A percentile compares a stretch with the other conserved stretches of the same genome.
Conservation (phyloP, 208 protist species). For the Lotmaria passim region DNA sequence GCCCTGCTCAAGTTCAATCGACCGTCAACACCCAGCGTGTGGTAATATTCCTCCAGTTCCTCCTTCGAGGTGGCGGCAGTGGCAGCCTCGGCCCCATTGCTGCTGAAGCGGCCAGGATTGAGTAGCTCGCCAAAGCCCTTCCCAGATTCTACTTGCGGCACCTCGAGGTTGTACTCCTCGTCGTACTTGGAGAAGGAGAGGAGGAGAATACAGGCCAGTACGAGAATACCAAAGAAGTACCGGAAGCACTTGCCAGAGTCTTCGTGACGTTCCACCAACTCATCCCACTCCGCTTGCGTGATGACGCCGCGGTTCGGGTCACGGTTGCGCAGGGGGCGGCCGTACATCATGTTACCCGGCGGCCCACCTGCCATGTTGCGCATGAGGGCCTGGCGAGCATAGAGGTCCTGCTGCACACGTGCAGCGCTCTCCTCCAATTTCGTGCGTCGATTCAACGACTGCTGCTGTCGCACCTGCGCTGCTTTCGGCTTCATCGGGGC, state of each 20-base stretch:
- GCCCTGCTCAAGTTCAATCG: slow-evolving; percentile 36
- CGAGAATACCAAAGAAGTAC: slow-evolving; percentile 57
- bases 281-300: slow-evolving; percentile 79
- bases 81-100: slow-evolving; percentile 1
- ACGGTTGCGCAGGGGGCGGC: slow-evolving; percentile 21
- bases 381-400: slow-evolving; percentile 22
- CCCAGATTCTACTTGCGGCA: slow-evolving; percentile 81
- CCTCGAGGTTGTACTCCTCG: slow-evolving; percentile 85
- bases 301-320: slow-evolving; percentile 80
- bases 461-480: slow-evolving; percentile 79
- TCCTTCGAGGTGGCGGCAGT: slow-evolving; percentile 7
- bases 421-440: slow-evolving; percentile 62
- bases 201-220: slow-evolving; percentile 54
- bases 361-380: slow-evolving; percentile 21
- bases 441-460: slow-evolving; percentile 59
- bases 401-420: slow-evolving; percentile 35
- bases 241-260: slow-evolving; percentile 80
- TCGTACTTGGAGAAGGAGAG: slow-evolving; percentile 80
- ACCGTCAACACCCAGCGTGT: slow-evolving; percentile 67
- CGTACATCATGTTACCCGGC: slow-evolving; percentile 27
- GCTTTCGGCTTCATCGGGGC: slow-evolving; percentile 70
- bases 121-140: slow-evolving; percentile 72
- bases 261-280: slow-evolving; percentile 73
- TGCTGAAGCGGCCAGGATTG: slow-evolving; percentile 21
- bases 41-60: slow-evolving; percentile 79